Conservation (phyloP, 2,329 filamentous ascomycete species). For the Pseudogymnoascus sp. region DNA sequence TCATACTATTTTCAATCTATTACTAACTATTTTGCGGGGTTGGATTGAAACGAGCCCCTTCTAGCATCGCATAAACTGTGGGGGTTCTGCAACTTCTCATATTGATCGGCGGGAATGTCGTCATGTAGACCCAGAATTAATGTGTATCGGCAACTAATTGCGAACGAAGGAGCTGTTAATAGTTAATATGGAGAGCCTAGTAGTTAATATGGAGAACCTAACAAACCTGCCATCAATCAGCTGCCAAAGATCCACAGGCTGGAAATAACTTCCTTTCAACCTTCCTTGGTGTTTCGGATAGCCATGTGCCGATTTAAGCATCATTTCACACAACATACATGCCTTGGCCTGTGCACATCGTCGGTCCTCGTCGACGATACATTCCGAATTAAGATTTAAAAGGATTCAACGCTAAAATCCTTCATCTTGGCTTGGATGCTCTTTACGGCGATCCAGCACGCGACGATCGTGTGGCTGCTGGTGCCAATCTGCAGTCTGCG, state of each 20-base stretch:
- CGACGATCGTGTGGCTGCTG: neutral
- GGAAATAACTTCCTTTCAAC: neutral
- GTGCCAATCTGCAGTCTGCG: neutral
- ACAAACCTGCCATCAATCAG: neutral
- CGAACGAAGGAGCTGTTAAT: neutral
- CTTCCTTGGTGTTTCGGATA: neutral
- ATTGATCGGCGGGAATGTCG: neutral
- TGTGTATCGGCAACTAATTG: neutral
- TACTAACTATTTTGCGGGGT: neutral
- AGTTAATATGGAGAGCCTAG: neutral
- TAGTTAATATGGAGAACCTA: neutral
- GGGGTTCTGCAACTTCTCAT: neutral
- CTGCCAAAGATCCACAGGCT: neutral
- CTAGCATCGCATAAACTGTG: neutral
- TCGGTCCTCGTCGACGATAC: neutral
- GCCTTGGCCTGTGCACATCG: neutral
- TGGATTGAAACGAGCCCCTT: neutral
- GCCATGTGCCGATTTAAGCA: neutral
- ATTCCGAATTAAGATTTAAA: neutral
- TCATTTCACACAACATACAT: neutral
- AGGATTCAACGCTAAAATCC: neutral
- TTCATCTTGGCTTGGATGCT: neutral
- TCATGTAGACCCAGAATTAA: neutral
- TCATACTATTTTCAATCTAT: neutral
- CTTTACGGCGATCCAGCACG: neutral